phyloP scores from a whole-genome alignment of 495 filamentous ascomycete species.

The Neurospora sp. region DNA sequence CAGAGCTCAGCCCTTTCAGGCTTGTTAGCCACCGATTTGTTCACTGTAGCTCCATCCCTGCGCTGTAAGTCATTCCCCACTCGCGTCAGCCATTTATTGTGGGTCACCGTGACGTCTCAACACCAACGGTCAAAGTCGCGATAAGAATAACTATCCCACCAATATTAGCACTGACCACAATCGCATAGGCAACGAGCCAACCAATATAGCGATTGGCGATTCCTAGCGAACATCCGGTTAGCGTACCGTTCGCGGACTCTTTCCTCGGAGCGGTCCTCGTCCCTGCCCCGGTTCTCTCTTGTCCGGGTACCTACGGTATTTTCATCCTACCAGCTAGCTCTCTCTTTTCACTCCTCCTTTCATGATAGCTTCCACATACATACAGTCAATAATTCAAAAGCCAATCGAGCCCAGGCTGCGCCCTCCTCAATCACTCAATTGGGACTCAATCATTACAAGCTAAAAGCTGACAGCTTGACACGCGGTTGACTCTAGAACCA shows the following conservation, averaged over 20 bases:
- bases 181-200: too few species aligned
- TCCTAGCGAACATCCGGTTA: background rate
- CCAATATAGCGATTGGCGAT: background rate
- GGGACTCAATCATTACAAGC: background rate
- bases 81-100: background rate
- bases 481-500: too few species aligned
- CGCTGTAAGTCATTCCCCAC: background rate
- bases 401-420: background rate
- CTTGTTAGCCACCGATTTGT: background rate
- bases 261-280: background rate
- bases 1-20: background rate
- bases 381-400: too few species aligned
- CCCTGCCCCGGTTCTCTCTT: too few species aligned
- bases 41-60: background rate
- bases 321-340: too few species aligned
- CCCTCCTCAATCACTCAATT: background rate
- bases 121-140: background rate
- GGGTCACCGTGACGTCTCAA: too few species aligned
- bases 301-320: too few species aligned
- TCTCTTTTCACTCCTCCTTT: too few species aligned
- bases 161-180: too few species aligned
- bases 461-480: background rate
- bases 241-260: background rate
- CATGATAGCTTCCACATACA: background rate
- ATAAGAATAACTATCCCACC: background rate